phyloP scores from a whole-genome alignment of 495 filamentous ascomycete genomes.

The Hypoxylon lienhwacheense region DNA sequence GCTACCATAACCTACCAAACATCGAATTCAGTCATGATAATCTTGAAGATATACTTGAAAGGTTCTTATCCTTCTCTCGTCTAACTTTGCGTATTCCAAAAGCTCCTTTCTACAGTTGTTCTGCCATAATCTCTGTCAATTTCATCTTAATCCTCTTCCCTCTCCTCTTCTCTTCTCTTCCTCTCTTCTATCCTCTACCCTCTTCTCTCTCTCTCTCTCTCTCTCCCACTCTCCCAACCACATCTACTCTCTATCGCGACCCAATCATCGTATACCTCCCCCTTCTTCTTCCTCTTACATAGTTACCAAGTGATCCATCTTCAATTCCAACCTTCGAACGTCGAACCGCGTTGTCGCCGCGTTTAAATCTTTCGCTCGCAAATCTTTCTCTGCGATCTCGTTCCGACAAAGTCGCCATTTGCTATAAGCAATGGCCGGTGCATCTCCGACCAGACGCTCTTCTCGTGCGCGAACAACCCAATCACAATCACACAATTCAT shows the following conservation, averaged over 20 bases:
- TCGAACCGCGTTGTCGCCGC: no score
- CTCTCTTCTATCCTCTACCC: no score
- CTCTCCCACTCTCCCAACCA: conserved; percentile 24
- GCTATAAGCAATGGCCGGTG: conserved; percentile 53
- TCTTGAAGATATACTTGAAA: conserved; percentile 24
- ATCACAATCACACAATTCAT: conserved; percentile 76
- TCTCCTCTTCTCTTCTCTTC: conserved; percentile 13
- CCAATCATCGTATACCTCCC: conserved; percentile 25
- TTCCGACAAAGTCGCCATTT: conserved; percentile 35
- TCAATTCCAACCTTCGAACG: conserved; percentile 5
- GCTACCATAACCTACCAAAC: conserved; percentile 17
- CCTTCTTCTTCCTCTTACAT: conserved; percentile 9
- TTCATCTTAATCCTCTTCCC: no score
- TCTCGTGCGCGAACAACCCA: conserved; percentile 86
- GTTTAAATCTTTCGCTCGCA: conserved; percentile 4
- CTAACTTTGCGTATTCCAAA: conserved; percentile 26
- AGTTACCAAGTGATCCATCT: conserved; percentile 10
- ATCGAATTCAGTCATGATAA: conserved; percentile 40
- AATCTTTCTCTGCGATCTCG: conserved; percentile 20
- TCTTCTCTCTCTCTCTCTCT: conserved; percentile 12
- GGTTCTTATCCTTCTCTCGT: conserved; percentile 33
- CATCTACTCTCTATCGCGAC: conserved; percentile 31
- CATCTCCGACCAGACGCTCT: conserved; percentile 78
- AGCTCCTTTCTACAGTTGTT: conserved; percentile 25
- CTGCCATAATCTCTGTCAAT: conserved; percentile 8